Percentiles rank a stretch among this genome's conserved stretches.
Conservation (phyloP, 768 basidiomycete species). For the Russula earlei region DNA sequence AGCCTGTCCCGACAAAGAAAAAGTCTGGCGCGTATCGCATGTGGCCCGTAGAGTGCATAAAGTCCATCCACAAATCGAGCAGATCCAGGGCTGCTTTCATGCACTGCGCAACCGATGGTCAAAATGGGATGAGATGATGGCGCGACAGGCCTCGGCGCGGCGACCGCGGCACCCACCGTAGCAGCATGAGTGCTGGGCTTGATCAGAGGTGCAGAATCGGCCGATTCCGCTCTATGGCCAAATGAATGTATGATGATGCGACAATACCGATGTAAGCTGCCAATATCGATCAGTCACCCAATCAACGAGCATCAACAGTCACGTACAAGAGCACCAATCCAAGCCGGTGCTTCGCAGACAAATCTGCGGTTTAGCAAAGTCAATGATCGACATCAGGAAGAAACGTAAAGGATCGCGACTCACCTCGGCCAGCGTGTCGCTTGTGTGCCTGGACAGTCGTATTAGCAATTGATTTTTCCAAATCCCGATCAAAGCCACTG, state of each 20-base stretch:
- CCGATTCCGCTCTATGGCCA: constrained; percentile 12
- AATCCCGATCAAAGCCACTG: background rate
- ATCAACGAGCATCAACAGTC: background rate
- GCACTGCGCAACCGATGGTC: constrained; percentile 3
- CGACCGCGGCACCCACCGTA: background rate
- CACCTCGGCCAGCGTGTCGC: constrained; percentile 7
- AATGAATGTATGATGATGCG: constrained; percentile 17
- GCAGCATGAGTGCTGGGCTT: constrained; percentile 8
- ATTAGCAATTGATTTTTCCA: constrained; percentile 12
- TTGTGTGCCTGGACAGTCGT: constrained; percentile 2
- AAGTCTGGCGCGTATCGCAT: constrained; percentile 17
- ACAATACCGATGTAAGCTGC: constrained; percentile 16
- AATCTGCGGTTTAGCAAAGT: background rate
- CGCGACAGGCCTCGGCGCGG: background rate
- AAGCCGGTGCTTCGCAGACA: constrained; percentile 7
- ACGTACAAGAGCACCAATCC: constrained; percentile 16
- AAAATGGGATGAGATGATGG: background rate
- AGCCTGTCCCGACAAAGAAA: constrained; percentile 19
- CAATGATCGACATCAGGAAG: background rate
- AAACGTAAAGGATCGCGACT: background rate
- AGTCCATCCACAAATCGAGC: constrained; percentile 14
- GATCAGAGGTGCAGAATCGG: background rate
- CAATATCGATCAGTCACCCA: background rate
- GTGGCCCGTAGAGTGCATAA: constrained; percentile 9
- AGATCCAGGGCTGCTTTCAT: constrained; percentile 11